A percentile compares a stretch with the other conserved stretches of the same genome.
Evolutionary conservation across 1,139 yeast genomes (phyloP).

Genomic region (Yamadazyma blattariae): DNA sequence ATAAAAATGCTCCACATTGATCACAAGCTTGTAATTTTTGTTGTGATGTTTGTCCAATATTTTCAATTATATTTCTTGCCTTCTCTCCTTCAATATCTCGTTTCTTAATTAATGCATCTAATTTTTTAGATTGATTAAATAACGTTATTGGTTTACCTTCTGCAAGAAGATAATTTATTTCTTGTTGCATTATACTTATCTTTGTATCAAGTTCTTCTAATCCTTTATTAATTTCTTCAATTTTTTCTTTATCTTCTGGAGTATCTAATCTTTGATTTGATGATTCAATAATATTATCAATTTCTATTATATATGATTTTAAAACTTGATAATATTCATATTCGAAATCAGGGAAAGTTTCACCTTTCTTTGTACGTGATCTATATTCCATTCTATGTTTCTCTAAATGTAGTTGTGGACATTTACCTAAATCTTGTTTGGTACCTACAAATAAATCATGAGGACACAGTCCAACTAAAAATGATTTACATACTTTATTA

Average conservation of each 20-base stretch:
- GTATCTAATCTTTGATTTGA: conserved; percentile 74
- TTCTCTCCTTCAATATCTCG: conserved; percentile 50
- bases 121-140: conserved; percentile 42
- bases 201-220: conserved; percentile 65
- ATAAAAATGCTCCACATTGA: conserved; percentile 87
- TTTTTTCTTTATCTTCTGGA: conserved; percentile 68
- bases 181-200: conserved; percentile 69
- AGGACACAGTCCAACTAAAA: conserved; percentile 85
- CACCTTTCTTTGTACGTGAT: conserved; percentile 51
- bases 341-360: conserved; percentile 65
- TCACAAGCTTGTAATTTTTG: conserved; percentile 91
- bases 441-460: conserved; percentile 82
- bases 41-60: conserved; percentile 81
- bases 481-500: conserved; percentile 73
- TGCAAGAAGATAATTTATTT: conserved; percentile 55
- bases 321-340: conserved; percentile 60
- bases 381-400: conserved; percentile 74
- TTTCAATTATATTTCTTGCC: conserved; percentile 64
- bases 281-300: conserved; percentile 61
- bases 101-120: conserved; percentile 43
- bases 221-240: conserved; percentile 61
- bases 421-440: conserved; percentile 78
- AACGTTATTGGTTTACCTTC: conserved; percentile 54
- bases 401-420: conserved; percentile 76
- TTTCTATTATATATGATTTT: conserved; percentile 57